A percentile compares a stretch with the other conserved stretches of the same genome.
Evolutionary conservation across 176 grass and related monocot genomes (phyloP).

Genomic region (Oropetium thomaeum): DNA sequence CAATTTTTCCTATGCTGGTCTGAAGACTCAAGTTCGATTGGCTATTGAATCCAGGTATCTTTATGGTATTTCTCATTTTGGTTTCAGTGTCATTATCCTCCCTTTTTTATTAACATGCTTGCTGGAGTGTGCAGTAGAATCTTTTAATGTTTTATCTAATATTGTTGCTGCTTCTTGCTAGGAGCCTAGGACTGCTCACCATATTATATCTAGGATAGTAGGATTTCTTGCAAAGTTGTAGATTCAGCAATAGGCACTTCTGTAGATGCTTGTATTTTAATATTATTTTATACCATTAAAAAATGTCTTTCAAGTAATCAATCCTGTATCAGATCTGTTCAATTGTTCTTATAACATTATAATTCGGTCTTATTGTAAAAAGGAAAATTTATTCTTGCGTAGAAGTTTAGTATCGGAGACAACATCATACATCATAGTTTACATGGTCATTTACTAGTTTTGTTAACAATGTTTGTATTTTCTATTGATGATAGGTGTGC

Average conservation of each 20-base stretch:
- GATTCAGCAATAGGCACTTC: slow-evolving; percentile 6
- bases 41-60: slow-evolving; percentile 81
- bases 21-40: slow-evolving; percentile 97
- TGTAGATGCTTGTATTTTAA: no score
- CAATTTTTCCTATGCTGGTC: slow-evolving; percentile 98
- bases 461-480: slow-evolving; percentile 16
- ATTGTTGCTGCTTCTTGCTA: slow-evolving; percentile 6
- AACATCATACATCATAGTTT: not conserved
- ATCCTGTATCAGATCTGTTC: no score
- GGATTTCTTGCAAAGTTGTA: slow-evolving; percentile 16
- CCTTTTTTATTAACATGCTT: slow-evolving; percentile 14
- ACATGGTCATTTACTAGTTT: slow-evolving; percentile 23
- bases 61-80: slow-evolving; percentile 33
- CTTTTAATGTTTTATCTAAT: not conserved
- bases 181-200: no score
- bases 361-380: no score
- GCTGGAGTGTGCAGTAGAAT: slow-evolving; percentile 13
- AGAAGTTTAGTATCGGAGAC: not conserved
- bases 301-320: no score
- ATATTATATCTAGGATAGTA: no score
- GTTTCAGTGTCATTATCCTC: not conserved
- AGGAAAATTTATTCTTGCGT: not conserved
- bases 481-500: slow-evolving; percentile 43
- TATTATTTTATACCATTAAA: no score
- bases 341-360: no score